Evolutionary conservation across 1,139 yeast species (phyloP).

Genomic region (Lodderomyces pseudojiufengensis): DNA sequence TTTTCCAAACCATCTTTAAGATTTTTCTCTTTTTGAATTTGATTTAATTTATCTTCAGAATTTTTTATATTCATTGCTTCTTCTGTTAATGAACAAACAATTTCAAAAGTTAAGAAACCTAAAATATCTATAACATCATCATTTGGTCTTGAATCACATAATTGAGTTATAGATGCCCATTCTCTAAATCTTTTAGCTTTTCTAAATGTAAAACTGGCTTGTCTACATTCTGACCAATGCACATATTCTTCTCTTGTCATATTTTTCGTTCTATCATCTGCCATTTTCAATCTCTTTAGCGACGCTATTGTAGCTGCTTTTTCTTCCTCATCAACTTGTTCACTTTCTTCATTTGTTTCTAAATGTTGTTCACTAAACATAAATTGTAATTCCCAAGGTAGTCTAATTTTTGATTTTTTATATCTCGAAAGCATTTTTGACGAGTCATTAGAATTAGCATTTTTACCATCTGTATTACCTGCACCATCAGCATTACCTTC

Average conservation of each 20-base stretch:
- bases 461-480: conserved; percentile 20
- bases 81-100: conserved; percentile 91
- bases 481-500: conserved; percentile 32
- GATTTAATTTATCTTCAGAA: conserved; percentile 52
- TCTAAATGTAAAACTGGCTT: conserved; percentile 92
- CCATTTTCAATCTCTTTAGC: conserved; percentile 79
- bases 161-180: conserved; percentile 86
- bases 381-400: conserved; percentile 94
- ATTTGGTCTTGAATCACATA: conserved; percentile 88
- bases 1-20: conserved; percentile 12
- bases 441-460: conserved; percentile 36
- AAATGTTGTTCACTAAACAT: conserved; percentile 90
- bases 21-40: conserved; percentile 25
- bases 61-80: conserved; percentile 81
- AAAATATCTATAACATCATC: conserved; percentile 95
- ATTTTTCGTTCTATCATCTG: conserved; percentile 87
- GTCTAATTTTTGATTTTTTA: conserved; percentile 74
- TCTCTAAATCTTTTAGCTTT: conserved; percentile 91
- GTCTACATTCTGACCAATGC: conserved; percentile 98
- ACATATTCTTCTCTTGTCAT: conserved; percentile 98
- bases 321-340: conserved; percentile 82
- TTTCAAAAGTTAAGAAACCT: conserved; percentile 93
- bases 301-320: conserved; percentile 89
- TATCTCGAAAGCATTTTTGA: conserved; percentile 57
- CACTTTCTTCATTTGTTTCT: conserved; percentile 75